Base-by-base conservation (phyloP, 352 stramenopile species). In the Pythium plurisporium region DNA sequence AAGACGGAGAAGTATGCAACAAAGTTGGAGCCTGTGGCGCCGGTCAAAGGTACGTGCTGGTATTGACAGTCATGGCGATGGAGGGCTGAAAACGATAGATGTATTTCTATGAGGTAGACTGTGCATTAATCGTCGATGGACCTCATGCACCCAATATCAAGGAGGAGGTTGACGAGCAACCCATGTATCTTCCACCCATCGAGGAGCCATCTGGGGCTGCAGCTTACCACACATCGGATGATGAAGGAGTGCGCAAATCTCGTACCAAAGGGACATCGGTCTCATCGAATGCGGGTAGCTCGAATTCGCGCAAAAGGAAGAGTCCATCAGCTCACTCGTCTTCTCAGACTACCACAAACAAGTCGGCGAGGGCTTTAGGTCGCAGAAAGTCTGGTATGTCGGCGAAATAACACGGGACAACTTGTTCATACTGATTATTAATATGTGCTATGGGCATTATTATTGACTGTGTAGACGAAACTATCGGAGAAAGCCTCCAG, bases 101-200 rank as follows among this genome's bases (percentile, higher is more conserved):
- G 27, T 14, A 9, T 37, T 38, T 20, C 11, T 31, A 12, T 37
- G 5, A 27, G 10, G 14, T 26, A 56, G 49, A 50, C 22, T 36
- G 34, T n/a, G 20, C 37, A 0, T 10, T 17, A 6, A 49, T 58
- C 27, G 37, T 58, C 15, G 50, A 58, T 19, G 53, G 53, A 22
- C 53, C 53, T 26, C 53, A 61, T 31, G 53, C 33, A 2, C 53
- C 43, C 44, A 61, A 34, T 31, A 31, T 43, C 10, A 38, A 27
- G 12, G 11, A 22, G 17, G 23, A 54, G 7, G 9, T 19, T 15
- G 33, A 53, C 1, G 51, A 56, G 17, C 26, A 54, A 31, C 51
- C 51, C 12, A 12, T 36, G 3, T 47, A 26, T 14, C 29, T 43
- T 1, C 15, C 53, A 19, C 19, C 27, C 10, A 4, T 37, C 2